These are phyloP conservation scores for Backusella westeae DNA, from an alignment of 192 early-diverging fungal species.

Conservation along the genomic window DNA sequence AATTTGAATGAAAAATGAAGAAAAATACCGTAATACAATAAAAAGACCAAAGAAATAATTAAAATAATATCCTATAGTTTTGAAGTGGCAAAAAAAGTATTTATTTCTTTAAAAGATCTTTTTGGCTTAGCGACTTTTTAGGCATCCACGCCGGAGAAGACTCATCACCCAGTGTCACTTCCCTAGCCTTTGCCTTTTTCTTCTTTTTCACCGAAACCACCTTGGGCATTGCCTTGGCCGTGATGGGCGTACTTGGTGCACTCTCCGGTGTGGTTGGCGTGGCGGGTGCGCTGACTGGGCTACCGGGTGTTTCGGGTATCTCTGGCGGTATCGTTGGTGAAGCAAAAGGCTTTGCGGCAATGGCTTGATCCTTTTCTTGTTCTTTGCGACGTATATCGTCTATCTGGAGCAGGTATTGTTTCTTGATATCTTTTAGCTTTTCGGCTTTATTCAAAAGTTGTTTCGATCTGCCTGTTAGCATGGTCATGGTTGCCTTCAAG, in stretches of 20 bases:
- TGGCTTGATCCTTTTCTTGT: conserved; percentile 20
- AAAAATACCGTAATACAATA: background rate
- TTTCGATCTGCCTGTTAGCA: conserved; percentile 18
- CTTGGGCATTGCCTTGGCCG: background rate
- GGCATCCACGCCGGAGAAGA: conserved; percentile 16
- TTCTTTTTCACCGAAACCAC: background rate
- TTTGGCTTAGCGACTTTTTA: conserved; percentile 3
- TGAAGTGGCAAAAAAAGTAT: background rate
- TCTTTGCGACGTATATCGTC: conserved; percentile 23
- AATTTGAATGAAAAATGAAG: background rate
- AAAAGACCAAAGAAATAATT: too few species aligned
- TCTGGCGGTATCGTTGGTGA: background rate
- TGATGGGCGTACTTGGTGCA: background rate
- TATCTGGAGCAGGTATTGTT: conserved; percentile 12
- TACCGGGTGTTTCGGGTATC: background rate
- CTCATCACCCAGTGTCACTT: conserved; percentile 5
- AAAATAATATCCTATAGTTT: too few species aligned
- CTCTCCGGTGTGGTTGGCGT: background rate
- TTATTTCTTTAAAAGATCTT: conserved; percentile 3
- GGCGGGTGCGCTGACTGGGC: background rate
- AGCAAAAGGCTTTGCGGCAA: conserved; percentile 4
- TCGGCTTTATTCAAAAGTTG: conserved; percentile 16
- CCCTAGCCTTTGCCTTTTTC: conserved; percentile 7
- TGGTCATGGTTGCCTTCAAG: conserved; percentile 22
- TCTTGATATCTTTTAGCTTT: conserved; percentile 11